These are phyloP conservation scores for Ophiostoma himal-ulmi DNA, from an alignment of 2,329 filamentous ascomycete genomes.

Conservation along the genomic window DNA sequence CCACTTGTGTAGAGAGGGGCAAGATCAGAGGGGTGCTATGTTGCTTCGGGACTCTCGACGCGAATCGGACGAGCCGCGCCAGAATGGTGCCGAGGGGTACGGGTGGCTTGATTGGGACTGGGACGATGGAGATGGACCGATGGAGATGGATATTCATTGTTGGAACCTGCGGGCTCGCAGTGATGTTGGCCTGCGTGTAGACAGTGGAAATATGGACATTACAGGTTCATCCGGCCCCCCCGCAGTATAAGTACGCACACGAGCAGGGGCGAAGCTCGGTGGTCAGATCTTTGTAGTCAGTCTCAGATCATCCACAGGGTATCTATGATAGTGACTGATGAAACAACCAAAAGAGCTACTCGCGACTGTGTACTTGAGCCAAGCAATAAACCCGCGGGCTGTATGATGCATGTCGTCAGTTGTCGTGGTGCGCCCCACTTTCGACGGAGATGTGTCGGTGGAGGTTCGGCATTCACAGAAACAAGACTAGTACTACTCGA, in stretches of 20 bases:
- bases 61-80: conserved; percentile 19
- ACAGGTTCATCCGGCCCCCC: conserved; percentile 14
- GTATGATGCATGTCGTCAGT: background rate
- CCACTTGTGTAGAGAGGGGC: background rate
- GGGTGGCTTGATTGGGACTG: conserved; percentile 1
- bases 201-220: background rate
- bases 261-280: conserved; percentile 1
- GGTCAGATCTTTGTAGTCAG: background rate
- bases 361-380: too few species aligned
- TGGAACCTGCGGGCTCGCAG: background rate
- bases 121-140: background rate
- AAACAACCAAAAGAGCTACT: background rate
- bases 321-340: background rate
- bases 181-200: background rate
- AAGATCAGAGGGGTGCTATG: conserved; percentile 6
- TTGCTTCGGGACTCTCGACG: conserved; percentile 12
- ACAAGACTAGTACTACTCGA: background rate
- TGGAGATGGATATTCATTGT: background rate
- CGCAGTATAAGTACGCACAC: background rate
- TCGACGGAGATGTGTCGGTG: conserved; percentile 26
- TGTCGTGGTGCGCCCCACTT: background rate
- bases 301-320: background rate
- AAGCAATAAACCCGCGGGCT: background rate
- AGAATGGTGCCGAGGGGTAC: conserved; percentile 16
- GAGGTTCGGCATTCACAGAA: conserved; percentile 22